Percentiles rank a stretch among this genome's conserved stretches.
Conservation (phyloP, 1,284 basidiomycete genomes). For the Crucibulum parvulum region DNA sequence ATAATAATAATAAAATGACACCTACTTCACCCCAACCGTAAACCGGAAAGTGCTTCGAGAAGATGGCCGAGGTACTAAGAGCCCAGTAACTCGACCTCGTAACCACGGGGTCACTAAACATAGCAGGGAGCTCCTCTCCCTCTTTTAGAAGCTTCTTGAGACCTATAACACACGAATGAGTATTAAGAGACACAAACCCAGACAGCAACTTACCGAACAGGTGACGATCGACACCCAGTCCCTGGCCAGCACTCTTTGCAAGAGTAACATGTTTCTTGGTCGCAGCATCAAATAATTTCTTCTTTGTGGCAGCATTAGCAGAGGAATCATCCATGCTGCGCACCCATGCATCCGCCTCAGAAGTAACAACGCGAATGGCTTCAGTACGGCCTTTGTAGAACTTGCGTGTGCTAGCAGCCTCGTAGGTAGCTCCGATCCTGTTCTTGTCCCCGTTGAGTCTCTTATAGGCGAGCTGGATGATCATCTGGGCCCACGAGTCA, state of each 20-base stretch:
- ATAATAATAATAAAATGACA: conserved; percentile 3
- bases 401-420: conserved; percentile 85
- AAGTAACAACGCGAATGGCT: conserved; percentile 81
- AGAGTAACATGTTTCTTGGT: conserved; percentile 73
- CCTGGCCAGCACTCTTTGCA: conserved; percentile 77
- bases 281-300: conserved; percentile 68
- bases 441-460: conserved; percentile 60
- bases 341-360: conserved; percentile 78
- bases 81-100: conserved; percentile 73
- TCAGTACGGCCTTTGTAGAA: conserved; percentile 91
- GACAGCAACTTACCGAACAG: conserved; percentile 66
- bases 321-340: conserved; percentile 70
- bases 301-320: conserved; percentile 51
- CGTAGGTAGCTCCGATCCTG: conserved; percentile 78
- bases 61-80: conserved; percentile 88
- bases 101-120: conserved; percentile 80
- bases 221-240: conserved; percentile 85
- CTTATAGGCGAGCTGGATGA: conserved; percentile 86
- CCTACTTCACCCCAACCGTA: conserved; percentile 88
- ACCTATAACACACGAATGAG: conserved; percentile 47
- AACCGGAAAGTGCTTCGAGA: conserved; percentile 78
- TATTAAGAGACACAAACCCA: neutral
- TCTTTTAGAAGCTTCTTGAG: conserved; percentile 69
- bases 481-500: conserved; percentile 93
- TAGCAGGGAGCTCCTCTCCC: conserved; percentile 65